Evolutionary conservation across 2,329 filamentous ascomycete genomes (phyloP).

Genomic region (Colletotrichum phormii): DNA sequence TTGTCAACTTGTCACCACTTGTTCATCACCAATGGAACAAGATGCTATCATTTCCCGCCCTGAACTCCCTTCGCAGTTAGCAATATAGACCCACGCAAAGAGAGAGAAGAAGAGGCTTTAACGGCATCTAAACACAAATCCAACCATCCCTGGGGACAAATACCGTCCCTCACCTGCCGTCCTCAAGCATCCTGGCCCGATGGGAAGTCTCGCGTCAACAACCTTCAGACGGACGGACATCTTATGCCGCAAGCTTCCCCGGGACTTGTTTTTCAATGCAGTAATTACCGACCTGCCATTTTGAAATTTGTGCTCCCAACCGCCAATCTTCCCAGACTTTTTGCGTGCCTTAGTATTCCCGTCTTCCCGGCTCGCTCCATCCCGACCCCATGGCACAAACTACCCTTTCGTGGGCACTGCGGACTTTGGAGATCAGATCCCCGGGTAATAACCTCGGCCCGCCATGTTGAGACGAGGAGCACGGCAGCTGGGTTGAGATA

Average conservation of each 20-base stretch:
- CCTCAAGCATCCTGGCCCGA: slow-evolving; percentile 11
- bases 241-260: not conserved
- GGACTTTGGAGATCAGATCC: not conserved
- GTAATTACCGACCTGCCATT: not conserved
- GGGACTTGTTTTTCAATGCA: not conserved
- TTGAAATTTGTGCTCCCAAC: not conserved
- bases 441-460: not conserved
- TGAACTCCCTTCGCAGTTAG: not conserved
- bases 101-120: not conserved
- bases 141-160: not conserved
- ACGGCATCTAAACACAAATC: not conserved
- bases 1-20: not conserved
- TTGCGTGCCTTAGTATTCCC: not conserved
- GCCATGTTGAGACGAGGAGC: not conserved
- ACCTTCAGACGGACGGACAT: slow-evolving; percentile 26
- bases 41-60: not conserved
- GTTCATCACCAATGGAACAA: not conserved
- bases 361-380: not conserved
- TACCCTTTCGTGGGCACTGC: not conserved
- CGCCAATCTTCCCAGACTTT: not conserved
- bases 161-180: not conserved
- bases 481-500: not conserved
- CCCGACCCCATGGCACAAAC: not conserved
- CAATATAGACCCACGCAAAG: not conserved
- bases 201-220: slow-evolving; percentile 21